These are phyloP conservation scores for Hordeum marinum DNA, from an alignment of 176 grass and related monocot genomes.

Conservation along the genomic window DNA sequence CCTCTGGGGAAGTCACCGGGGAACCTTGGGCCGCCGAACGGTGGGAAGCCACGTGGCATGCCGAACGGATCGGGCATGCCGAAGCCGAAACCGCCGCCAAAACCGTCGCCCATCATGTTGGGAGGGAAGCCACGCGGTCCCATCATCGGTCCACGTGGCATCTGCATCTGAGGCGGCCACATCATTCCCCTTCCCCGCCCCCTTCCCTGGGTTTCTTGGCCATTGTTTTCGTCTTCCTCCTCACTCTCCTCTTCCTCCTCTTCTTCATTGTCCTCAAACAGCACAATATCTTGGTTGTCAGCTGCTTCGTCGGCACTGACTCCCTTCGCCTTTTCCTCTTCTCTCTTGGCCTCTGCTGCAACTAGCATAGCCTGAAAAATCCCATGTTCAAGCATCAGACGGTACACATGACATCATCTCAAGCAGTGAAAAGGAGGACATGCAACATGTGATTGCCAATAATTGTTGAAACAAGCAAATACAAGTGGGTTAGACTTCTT, in stretches of 20 bases:
- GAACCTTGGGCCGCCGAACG: constrained; percentile 77
- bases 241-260: constrained; percentile 98
- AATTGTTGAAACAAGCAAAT: background rate
- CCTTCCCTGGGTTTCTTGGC: constrained; percentile 61
- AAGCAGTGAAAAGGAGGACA: background rate
- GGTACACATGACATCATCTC: background rate
- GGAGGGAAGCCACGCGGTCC: constrained; percentile 73
- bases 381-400: constrained; percentile 2
- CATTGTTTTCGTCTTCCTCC: constrained; percentile 69
- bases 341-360: constrained; percentile 75
- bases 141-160: constrained; percentile 54
- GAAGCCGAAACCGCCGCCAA: constrained; percentile 55
- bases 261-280: constrained; percentile 93
- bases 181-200: constrained; percentile 68
- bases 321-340: constrained; percentile 95
- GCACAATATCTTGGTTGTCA: constrained; percentile 92
- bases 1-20: constrained; percentile 62
- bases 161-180: constrained; percentile 87
- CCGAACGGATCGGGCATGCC: constrained; percentile 76
- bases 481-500: background rate
- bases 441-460: background rate
- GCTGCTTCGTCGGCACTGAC: constrained; percentile 46
- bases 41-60: constrained; percentile 67
- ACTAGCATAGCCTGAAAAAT: constrained; percentile 78
- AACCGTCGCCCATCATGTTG: constrained; percentile 80